Evolutionary conservation across 345 rosid genomes (phyloP).

Genomic region (Pistacia vera): DNA sequence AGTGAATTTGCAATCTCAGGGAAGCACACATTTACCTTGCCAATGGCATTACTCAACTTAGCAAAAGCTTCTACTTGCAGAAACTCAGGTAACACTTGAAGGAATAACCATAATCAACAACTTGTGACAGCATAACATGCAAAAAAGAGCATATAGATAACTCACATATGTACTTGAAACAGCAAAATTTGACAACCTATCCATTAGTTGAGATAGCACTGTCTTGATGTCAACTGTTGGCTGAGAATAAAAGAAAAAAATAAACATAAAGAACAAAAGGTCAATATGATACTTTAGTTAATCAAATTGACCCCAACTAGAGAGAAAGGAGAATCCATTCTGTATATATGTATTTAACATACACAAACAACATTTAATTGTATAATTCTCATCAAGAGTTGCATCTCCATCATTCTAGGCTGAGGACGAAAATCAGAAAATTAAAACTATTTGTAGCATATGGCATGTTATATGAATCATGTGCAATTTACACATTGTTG

Average conservation of each 20-base stretch:
- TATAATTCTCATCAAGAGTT: no score
- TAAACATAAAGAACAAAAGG: conserved; percentile 18
- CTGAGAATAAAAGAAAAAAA: conserved; percentile 43
- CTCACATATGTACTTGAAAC: conserved; percentile 78
- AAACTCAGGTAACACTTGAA: conserved; percentile 74
- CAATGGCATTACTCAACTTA: conserved; percentile 81
- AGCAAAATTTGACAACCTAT: conserved; percentile 88
- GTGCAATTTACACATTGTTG: no score
- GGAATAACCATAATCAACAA: conserved; percentile 14
- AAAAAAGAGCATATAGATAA: conserved; percentile 18
- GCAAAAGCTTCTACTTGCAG: conserved; percentile 93
- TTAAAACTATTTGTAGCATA: no score
- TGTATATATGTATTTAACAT: not conserved
- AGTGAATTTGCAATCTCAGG: conserved; percentile 11
- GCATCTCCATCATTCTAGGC: no score
- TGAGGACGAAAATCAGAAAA: no score
- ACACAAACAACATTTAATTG: no score
- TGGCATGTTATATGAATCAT: no score
- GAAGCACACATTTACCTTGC: conserved; percentile 55
- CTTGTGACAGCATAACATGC: not conserved
- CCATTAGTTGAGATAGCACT: conserved; percentile 86
- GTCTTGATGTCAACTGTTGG: conserved; percentile 86
- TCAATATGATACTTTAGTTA: not conserved
- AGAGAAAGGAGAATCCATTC: not conserved
- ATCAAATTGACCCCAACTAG: not conserved